Percentiles rank a stretch among this genome's conserved stretches.
Evolutionary conservation across 257 asterid species (phyloP).

Genomic region (Solanum dulcamara): DNA sequence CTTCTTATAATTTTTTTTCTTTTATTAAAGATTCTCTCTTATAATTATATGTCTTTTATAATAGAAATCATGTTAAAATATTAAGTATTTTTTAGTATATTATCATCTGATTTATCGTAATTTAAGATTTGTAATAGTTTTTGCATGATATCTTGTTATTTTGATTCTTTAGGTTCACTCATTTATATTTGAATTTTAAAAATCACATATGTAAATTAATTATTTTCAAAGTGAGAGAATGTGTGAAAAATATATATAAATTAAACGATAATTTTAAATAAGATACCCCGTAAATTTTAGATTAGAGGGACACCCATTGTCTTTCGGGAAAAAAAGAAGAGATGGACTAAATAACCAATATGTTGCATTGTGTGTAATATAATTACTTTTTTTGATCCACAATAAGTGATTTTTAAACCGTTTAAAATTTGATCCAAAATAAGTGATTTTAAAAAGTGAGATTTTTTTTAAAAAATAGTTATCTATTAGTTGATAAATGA

Average conservation of each 20-base stretch:
- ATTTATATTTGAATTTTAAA: too few species aligned
- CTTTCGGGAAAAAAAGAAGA: too few species aligned
- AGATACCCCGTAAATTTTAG: too few species aligned
- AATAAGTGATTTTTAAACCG: neutral
- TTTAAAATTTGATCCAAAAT: neutral
- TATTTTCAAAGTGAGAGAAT: too few species aligned
- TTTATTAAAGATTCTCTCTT: neutral
- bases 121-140: neutral
- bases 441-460: too few species aligned
- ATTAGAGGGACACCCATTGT: neutral
- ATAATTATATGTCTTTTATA: neutral
- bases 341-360: neutral
- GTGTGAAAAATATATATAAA: too few species aligned
- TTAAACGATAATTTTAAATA: too few species aligned
- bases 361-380: neutral
- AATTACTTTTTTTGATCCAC: neutral
- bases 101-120: too few species aligned
- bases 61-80: neutral
- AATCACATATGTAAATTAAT: too few species aligned
- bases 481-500: neutral
- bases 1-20: neutral
- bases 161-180: too few species aligned
- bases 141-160: too few species aligned
- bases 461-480: neutral
- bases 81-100: neutral